Evolutionary conservation across 148 eudicot genomes (phyloP).

Genomic region (Dysphania ambrosioides): DNA sequence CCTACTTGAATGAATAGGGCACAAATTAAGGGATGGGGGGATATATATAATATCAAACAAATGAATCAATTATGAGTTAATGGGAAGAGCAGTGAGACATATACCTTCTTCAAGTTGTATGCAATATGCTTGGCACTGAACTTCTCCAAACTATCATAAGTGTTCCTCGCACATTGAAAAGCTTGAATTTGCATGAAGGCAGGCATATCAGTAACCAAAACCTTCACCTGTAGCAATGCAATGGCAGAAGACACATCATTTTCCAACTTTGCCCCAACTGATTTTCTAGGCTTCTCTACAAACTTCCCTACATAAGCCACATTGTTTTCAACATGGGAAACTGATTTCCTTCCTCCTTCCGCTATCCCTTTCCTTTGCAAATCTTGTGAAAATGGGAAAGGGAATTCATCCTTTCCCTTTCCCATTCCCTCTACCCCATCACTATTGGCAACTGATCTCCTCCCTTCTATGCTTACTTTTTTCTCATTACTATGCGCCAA

Average conservation of each 20-base stretch:
- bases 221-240: constrained; percentile 53
- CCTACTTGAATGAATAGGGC: too few relatives aligned
- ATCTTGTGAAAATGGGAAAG: constrained; percentile 31
- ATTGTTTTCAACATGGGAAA: constrained; percentile 34
- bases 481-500: constrained; percentile 10
- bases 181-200: constrained; percentile 88
- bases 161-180: constrained; percentile 64
- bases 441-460: constrained; percentile 31
- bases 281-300: constrained; percentile 33
- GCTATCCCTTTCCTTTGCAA: constrained; percentile 8
- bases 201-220: constrained; percentile 82
- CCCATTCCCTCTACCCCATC: constrained; percentile 21
- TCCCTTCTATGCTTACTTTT: constrained; percentile 9
- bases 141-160: constrained; percentile 72
- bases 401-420: constrained; percentile 52
- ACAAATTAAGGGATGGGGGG: too few relatives aligned
- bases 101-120: constrained; percentile 80
- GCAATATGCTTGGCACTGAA: constrained; percentile 74
- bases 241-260: constrained; percentile 36
- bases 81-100: too few relatives aligned
- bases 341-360: constrained; percentile 32
- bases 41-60: too few relatives aligned
- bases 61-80: too few relatives aligned
- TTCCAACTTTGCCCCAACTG: constrained; percentile 32
- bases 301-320: constrained; percentile 28